Conservation (phyloP, 306 rosid genomes). For the Spatholobus suberectus region DNA sequence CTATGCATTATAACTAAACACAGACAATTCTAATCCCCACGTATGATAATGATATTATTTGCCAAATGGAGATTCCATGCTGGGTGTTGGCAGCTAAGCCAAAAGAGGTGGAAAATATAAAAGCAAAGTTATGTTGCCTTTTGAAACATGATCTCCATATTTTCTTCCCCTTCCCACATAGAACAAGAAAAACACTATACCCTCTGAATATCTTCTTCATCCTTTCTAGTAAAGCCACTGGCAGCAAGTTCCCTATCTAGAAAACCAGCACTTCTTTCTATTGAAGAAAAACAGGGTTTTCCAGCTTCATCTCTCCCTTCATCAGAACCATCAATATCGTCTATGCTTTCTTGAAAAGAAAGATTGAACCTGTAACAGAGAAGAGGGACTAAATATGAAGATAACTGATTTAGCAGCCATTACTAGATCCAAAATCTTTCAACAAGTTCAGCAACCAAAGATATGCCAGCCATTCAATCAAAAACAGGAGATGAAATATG, state of each 20-base stretch:
- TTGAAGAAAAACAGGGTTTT: constrained; percentile 67
- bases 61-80: constrained; percentile 10
- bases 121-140: constrained; percentile 26
- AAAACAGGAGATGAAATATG: constrained; percentile 2
- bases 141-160: not conserved
- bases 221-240: constrained; percentile 87
- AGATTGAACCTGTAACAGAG: constrained; percentile 69
- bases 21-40: constrained; percentile 10
- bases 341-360: constrained; percentile 65
- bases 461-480: not conserved
- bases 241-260: constrained; percentile 93
- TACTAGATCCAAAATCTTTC: constrained; percentile 25
- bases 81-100: not conserved
- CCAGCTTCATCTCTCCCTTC: constrained; percentile 60
- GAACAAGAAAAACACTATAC: constrained; percentile 46
- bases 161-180: not conserved
- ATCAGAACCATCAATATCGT: constrained; percentile 61
- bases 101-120: not conserved
- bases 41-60: not conserved
- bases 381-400: not conserved
- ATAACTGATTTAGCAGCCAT: constrained; percentile 19
- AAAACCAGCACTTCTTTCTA: constrained; percentile 67
- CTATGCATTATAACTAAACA: constrained; percentile 19
- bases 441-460: constrained; percentile 17
- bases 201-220: constrained; percentile 79